Evolutionary conservation across 305 asterid species (phyloP), one percentile per base, ranked within the genome.

Genomic region (Rubia tinctorum): DNA sequence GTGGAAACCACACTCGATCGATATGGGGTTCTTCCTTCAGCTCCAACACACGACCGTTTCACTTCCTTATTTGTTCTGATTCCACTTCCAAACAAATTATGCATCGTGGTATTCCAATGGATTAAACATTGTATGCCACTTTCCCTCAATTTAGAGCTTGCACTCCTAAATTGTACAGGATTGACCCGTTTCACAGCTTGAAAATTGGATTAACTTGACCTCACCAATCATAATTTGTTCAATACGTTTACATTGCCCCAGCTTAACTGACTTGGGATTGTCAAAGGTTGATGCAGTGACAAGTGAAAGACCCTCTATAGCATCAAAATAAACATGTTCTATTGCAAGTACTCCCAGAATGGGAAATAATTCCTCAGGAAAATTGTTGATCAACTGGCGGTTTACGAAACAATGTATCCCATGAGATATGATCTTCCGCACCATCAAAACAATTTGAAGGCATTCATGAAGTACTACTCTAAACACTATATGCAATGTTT

Each of bases 171-270:
- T 92, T 2, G 98, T 95, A 74, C 99, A 95, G 39, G 97, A 98
- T 82, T 89, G 96, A 63, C 99, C 98, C 97, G 92, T 81, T 78
- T 82, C 96, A 67, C 88, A 93, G 39, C 99, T 96, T 68, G 96
- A 92, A 79, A 95, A 95, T 82, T 92, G 96, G 82, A 95, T 95
- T 85, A 89, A 71, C 84, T 81, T 92, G 81, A 90, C 98, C 87
- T 95, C 98, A 10, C 98, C 98, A 82, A 95, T 95, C 99, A 95
- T 90, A 64, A 92, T 90, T 83, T 95, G 97, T 80, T 95, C 99
- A 58, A 95, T 92, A 68, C 89, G 94, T 66, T 90, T 89, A 85
- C 98, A 95, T 51, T 87, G 92, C 67, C 96, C 97, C 64, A 88
- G 95, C 86, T 95, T 90, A 64, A 92, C 97, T 0, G 98, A 90